A percentile compares a stretch with the other conserved stretches of the same genome.
These are phyloP conservation scores for Amborella trichopoda DNA, from an alignment of 164 flowering plant genomes.

Conservation along the genomic window DNA sequence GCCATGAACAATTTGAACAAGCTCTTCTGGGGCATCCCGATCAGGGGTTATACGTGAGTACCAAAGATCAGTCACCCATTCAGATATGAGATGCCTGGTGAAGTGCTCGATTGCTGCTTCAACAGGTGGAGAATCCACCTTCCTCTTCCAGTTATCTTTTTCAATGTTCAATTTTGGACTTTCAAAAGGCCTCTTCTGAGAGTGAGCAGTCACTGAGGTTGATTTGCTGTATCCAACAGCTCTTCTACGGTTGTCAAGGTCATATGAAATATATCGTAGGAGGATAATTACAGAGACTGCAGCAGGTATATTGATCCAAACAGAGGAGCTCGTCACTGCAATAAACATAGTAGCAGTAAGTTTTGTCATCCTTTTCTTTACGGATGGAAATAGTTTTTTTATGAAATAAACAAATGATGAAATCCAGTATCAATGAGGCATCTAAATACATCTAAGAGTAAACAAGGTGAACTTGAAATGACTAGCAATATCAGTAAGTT, in stretches of 20 bases:
- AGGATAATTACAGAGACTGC: constrained; percentile 45
- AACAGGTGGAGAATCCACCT: constrained; percentile 85
- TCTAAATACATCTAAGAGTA: no score
- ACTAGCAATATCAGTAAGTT: no score
- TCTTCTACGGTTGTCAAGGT: constrained; percentile 67
- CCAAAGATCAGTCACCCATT: constrained; percentile 97
- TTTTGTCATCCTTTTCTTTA: no score
- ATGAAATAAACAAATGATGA: no score
- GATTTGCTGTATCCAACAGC: constrained; percentile 20
- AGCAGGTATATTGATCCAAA: constrained; percentile 82
- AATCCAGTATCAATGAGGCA: no score
- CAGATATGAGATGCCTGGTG: constrained; percentile 76
- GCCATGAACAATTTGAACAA: constrained; percentile 64
- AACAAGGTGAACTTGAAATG: no score
- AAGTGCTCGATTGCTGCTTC: constrained; percentile 91
- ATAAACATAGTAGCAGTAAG: no score
- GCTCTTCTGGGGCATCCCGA: constrained; percentile 89
- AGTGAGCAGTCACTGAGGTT: constrained; percentile 13
- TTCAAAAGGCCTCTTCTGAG: constrained; percentile 31
- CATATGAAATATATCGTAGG: constrained; percentile 72
- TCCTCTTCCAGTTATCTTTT: constrained; percentile 62
- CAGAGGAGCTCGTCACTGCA: constrained; percentile 94
- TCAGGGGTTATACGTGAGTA: constrained; percentile 86
- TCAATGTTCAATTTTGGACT: constrained; percentile 17
- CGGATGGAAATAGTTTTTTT: no score